A percentile compares a stretch with the other conserved stretches of the same genome.
phyloP scores from a whole-genome alignment of 352 stramenopile species.

The Albugo laibachii region DNA sequence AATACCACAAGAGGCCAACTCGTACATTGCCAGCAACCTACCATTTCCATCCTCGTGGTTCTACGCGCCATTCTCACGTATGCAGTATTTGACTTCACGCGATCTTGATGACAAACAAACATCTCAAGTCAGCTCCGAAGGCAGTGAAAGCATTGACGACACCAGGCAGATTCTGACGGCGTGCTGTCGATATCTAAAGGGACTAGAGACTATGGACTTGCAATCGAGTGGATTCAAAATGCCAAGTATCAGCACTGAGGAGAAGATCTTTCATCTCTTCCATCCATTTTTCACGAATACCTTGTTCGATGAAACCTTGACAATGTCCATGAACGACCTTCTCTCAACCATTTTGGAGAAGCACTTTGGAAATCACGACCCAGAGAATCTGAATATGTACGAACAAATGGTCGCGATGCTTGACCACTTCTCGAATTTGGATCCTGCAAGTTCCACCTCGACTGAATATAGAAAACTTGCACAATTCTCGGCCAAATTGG shows the following conservation, averaged over 20 bases:
- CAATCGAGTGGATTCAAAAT: neutral
- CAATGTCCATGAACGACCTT: conserved; percentile 4
- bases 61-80: conserved; percentile 41
- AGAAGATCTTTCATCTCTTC: conserved; percentile 56
- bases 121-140: conserved; percentile 1
- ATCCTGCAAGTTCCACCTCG: conserved; percentile 4
- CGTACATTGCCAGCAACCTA: conserved; percentile 27
- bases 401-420: conserved; percentile 28
- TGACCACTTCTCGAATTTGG: conserved; percentile 22
- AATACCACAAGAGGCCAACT: conserved; percentile 30
- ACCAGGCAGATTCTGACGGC: neutral
- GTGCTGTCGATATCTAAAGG: conserved; percentile 3
- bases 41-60: conserved; percentile 49
- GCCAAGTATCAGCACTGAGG: conserved; percentile 16
- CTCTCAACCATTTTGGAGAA: neutral
- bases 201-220: conserved; percentile 3
- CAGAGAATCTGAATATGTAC: conserved; percentile 15
- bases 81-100: conserved; percentile 16
- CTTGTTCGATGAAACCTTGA: conserved; percentile 19
- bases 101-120: conserved; percentile 5
- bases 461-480: conserved; percentile 1
- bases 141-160: neutral
- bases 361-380: too few relatives aligned
- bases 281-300: conserved; percentile 46
- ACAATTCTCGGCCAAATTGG: conserved; percentile 2